Base-by-base conservation (phyloP, 2,329 filamentous ascomycete species). In the Hymenoscyphus albidus region DNA sequence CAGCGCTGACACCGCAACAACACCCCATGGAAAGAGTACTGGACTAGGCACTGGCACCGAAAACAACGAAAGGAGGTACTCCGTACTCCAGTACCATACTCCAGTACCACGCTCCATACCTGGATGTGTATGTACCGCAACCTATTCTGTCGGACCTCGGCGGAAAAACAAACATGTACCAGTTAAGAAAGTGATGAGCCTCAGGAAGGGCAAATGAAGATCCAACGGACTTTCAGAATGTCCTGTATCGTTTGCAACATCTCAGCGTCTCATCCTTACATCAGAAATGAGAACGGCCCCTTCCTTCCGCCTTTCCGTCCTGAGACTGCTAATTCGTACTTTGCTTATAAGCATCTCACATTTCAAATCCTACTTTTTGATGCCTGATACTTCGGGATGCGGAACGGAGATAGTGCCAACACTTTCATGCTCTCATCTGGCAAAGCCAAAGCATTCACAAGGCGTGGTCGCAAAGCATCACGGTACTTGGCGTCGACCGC, bases 291-390 rank as follows among this genome's bases (percentile, higher is more conserved):
- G 62, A 62, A 59, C 62, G 67, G 63, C 61, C 63, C n/a, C 42
- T 64, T 58, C 61, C 65, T 67, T 67, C 67, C 67, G 67, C 44
- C 5, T n/a, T 59, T 48, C 59, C 63, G 64, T 31, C 58, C 61
- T 62, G 63, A 67, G 58, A 56, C 44, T 51, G 44, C n/a, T 62
- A 60, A 65, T 32, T 42, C n/a, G 39, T 35, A 9, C 27, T 42
- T 16, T 13, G 59, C 12, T 27, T 54, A 42, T 27, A 32, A 22
- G 51, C 22, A 56, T 59, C 58, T 40, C 39, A 22, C 18, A 7
- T 44, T 18, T 42, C 35, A 27, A 35, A 57, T 35, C 54, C 54
- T 31, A 57, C 7, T n/a, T 31, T 6, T 31, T 32, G 54, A 57
- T 32, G 54, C 54, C 32, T 57, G 54, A 27, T 32, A 10, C 32